Percentiles rank a stretch among this genome's conserved stretches.
These are phyloP conservation scores for Karstenula rhodostoma DNA, from an alignment of 2,329 filamentous ascomycete genomes.

Conservation along the genomic window DNA sequence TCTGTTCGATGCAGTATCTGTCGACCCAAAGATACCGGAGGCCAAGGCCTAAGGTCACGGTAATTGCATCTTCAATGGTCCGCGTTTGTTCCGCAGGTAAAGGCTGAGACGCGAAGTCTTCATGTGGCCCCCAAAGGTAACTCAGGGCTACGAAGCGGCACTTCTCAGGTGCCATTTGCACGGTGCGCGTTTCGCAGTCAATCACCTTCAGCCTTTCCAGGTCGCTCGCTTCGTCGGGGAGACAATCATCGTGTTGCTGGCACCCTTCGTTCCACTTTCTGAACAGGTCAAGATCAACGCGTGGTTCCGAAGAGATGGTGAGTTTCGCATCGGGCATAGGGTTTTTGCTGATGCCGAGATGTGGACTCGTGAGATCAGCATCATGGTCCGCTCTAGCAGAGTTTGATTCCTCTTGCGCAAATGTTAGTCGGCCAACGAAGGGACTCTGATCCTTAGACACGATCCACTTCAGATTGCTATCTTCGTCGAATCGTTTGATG, in stretches of 20 bases:
- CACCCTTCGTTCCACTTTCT: not conserved
- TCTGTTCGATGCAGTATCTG: conserved; percentile 11
- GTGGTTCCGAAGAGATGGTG: not conserved
- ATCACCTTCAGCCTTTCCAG: conserved; percentile 3
- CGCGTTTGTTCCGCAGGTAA: conserved; percentile 2
- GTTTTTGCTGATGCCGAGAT: not conserved
- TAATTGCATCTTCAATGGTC: conserved; percentile 12
- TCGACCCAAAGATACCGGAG: conserved; percentile 11
- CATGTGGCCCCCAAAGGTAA: conserved; percentile 5
- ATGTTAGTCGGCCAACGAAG: not conserved
- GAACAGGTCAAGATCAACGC: not conserved
- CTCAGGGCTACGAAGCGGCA: conserved; percentile 4
- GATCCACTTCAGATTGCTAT: not conserved
- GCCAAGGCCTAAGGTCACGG: conserved; percentile 1
- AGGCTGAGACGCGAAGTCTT: not conserved
- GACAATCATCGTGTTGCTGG: not conserved
- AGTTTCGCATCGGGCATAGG: not conserved
- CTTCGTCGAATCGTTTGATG: conserved; percentile 1
- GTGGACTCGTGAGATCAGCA: not conserved
- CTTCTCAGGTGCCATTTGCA: not conserved
- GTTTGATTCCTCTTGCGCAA: not conserved
- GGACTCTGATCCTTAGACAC: not conserved
- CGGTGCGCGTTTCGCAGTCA: conserved; percentile 1
- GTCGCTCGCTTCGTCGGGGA: not conserved
- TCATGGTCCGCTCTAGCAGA: not conserved